phyloP scores from a whole-genome alignment of 177 flowering plant genomes.

The Vitis hybrid region DNA sequence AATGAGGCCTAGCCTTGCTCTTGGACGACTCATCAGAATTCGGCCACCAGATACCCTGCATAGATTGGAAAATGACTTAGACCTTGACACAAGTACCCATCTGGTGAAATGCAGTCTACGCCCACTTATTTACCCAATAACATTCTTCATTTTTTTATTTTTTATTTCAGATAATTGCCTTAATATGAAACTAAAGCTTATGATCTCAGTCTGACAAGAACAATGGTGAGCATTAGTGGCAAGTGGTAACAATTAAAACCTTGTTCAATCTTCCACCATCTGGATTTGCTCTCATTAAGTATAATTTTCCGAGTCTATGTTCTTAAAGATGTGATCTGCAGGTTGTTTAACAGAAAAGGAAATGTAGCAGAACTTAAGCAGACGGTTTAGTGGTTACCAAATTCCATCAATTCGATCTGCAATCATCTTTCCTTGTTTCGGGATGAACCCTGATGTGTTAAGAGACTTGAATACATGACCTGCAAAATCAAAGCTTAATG shows the following conservation, averaged over 20 bases:
- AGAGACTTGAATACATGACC: slow-evolving; percentile 95
- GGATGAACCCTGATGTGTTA: slow-evolving; percentile 78
- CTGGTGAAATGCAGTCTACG: not conserved
- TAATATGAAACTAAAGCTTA: not conserved
- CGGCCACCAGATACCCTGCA: slow-evolving; percentile 92
- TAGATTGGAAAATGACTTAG: not conserved
- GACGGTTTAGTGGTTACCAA: slow-evolving; percentile 47
- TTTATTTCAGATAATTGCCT: not conserved
- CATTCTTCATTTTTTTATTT: not conserved
- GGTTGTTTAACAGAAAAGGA: too few relatives aligned
- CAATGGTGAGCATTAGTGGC: too few relatives aligned
- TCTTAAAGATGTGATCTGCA: too few relatives aligned
- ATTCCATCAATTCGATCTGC: slow-evolving; percentile 93
- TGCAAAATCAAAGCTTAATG: slow-evolving; percentile 33
- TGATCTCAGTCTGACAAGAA: not conserved
- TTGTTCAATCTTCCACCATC: too few relatives aligned
- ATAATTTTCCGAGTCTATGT: too few relatives aligned
- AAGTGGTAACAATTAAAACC: too few relatives aligned
- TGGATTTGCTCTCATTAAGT: too few relatives aligned
- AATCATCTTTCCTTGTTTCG: slow-evolving; percentile 75
- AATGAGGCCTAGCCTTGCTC: slow-evolving; percentile 81
- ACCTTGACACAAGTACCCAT: not conserved
- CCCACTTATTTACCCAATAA: not conserved
- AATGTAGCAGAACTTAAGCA: not conserved
- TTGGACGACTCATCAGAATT: slow-evolving; percentile 79